These are phyloP conservation scores for Vitis amurensis DNA, from an alignment of 164 flowering plant species.

Conservation along the genomic window DNA sequence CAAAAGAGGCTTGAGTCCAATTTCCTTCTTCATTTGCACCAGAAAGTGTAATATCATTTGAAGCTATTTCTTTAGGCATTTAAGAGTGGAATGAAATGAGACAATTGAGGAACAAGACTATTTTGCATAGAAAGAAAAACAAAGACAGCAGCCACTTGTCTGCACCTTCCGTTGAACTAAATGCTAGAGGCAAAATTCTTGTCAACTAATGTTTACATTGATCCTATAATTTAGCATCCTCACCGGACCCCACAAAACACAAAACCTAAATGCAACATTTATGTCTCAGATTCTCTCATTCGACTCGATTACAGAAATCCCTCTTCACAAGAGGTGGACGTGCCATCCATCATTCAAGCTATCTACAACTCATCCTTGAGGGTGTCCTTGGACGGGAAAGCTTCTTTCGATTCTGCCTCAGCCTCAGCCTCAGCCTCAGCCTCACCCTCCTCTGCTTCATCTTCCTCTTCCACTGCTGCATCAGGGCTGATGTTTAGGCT, in stretches of 20 bases:
- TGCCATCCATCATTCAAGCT: background rate
- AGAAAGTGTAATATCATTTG: no score
- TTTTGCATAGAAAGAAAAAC: no score
- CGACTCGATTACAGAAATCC: background rate
- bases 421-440: constrained; percentile 20
- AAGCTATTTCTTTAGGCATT: no score
- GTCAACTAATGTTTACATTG: constrained; percentile 7
- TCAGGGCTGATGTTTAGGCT: constrained; percentile 79
- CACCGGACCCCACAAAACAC: background rate
- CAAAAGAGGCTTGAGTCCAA: no score
- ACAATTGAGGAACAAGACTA: no score
- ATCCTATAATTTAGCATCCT: constrained; percentile 9
- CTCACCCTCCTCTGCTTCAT: constrained; percentile 57
- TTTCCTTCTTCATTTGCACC: no score
- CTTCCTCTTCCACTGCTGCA: constrained; percentile 76
- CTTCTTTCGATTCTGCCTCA: constrained; percentile 32
- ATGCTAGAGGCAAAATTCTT: background rate
- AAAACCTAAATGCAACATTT: constrained; percentile 1
- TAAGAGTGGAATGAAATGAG: no score
- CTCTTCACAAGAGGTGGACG: background rate
- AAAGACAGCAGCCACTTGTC: no score
- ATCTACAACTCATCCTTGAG: constrained; percentile 72
- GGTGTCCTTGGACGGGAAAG: constrained; percentile 14
- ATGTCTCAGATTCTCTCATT: background rate
- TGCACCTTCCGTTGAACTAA: no score